Evolutionary conservation across 768 basidiomycete genomes (phyloP).

Genomic region (Tulasnella sp.): DNA sequence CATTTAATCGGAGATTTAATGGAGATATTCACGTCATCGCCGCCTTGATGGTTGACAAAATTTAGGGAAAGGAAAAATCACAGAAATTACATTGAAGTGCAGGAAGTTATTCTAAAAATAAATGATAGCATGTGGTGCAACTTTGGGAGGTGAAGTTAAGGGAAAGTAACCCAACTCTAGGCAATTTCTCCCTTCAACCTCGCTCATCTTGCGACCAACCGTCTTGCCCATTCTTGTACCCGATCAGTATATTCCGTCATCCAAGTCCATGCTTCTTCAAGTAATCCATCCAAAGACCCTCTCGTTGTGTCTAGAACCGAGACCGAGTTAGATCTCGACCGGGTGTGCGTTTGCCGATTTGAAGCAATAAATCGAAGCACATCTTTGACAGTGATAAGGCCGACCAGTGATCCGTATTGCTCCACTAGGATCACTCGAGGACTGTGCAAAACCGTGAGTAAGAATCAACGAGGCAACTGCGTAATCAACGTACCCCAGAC

Average conservation of each 20-base stretch:
- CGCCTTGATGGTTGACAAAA: background rate
- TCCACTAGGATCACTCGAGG: slow-evolving; percentile 95
- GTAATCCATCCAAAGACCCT: slow-evolving; percentile 4
- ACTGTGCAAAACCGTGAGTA: slow-evolving; percentile 31
- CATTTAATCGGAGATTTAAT: background rate
- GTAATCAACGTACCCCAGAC: slow-evolving; percentile 70
- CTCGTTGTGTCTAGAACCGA: slow-evolving; percentile 5
- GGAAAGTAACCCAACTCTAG: too few relatives aligned
- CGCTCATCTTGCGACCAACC: too few relatives aligned
- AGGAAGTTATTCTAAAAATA: background rate
- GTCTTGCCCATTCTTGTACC: background rate
- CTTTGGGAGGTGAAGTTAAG: too few relatives aligned
- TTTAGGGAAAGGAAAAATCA: background rate
- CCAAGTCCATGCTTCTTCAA: slow-evolving; percentile 19
- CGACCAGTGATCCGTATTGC: slow-evolving; percentile 65
- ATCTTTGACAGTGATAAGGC: slow-evolving; percentile 92
- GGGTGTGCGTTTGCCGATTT: slow-evolving; percentile 7
- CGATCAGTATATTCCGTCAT: background rate
- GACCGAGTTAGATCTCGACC: background rate
- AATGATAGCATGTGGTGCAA: too few relatives aligned
- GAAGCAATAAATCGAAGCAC: slow-evolving; percentile 69
- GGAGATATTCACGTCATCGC: background rate
- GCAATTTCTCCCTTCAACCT: too few relatives aligned
- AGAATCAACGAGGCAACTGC: slow-evolving; percentile 3
- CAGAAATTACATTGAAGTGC: background rate